A percentile compares a stretch with the other conserved stretches of the same genome.
Evolutionary conservation across 768 basidiomycete species (phyloP).

Genomic region (Kwoniella pini): DNA sequence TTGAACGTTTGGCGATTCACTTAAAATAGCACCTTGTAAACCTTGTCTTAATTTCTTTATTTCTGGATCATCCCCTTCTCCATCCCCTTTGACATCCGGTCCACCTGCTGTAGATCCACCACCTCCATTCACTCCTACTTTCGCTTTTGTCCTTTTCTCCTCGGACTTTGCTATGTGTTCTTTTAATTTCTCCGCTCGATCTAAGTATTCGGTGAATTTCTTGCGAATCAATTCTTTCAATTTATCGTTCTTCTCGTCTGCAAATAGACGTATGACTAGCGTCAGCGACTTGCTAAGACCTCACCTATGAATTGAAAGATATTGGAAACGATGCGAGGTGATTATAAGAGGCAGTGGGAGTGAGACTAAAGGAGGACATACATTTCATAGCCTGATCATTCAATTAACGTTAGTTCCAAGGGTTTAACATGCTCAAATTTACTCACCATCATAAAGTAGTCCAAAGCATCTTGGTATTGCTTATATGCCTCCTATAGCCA

Average conservation of each 20-base stretch:
- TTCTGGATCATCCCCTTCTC: conserved; percentile 84
- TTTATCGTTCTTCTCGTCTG: conserved; percentile 93
- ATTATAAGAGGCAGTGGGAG: too few species aligned
- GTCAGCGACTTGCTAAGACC: too few species aligned
- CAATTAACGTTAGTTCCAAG: too few species aligned
- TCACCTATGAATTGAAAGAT: too few species aligned
- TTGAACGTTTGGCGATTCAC: conserved; percentile 90
- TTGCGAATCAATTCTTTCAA: conserved; percentile 78
- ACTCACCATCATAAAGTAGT: conserved; percentile 93
- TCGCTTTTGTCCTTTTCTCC: conserved; percentile 65
- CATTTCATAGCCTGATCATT: conserved; percentile 54
- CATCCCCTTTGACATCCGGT: conserved; percentile 54
- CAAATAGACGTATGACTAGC: too few species aligned
- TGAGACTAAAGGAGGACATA: conserved; percentile 18
- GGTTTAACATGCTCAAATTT: too few species aligned
- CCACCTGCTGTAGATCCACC: conserved; percentile 52
- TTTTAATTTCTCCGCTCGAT: conserved; percentile 87
- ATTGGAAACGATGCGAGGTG: too few species aligned
- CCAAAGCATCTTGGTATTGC: conserved; percentile 89
- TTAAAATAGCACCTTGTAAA: conserved; percentile 78
- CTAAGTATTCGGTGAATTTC: conserved; percentile 89
- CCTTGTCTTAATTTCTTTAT: conserved; percentile 94
- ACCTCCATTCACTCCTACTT: conserved; percentile 60
- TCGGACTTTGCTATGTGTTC: conserved; percentile 68
- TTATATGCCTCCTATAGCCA: conserved; percentile 74